Percentiles rank a stretch among this genome's conserved stretches.
Evolutionary conservation across 768 basidiomycete genomes (phyloP).

Genomic region (Sarcodon aspratus): DNA sequence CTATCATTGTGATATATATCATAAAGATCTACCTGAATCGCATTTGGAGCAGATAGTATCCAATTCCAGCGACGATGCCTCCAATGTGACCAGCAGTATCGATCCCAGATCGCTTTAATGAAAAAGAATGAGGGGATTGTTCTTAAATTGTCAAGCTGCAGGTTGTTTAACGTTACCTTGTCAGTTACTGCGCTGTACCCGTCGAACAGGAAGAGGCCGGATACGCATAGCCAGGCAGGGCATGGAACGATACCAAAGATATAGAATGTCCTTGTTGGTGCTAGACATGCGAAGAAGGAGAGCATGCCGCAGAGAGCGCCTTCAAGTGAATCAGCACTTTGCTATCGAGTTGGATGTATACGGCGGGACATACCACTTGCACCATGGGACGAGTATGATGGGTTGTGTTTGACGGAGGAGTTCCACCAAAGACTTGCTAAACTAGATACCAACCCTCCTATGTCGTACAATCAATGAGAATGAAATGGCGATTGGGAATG

Average conservation of each 20-base stretch:
- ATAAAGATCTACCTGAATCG: constrained; percentile 2
- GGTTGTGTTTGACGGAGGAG: constrained; percentile 17
- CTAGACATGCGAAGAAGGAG: constrained; percentile 62
- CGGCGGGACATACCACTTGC: constrained; percentile 51
- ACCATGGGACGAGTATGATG: constrained; percentile 35
- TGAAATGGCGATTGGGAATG: background rate
- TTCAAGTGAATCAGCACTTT: constrained; percentile 13
- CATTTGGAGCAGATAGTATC: constrained; percentile 27
- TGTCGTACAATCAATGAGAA: background rate
- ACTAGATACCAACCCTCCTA: constrained; percentile 52
- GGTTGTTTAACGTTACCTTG: constrained; percentile 13
- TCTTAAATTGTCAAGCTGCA: background rate
- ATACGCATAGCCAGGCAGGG: constrained; percentile 67
- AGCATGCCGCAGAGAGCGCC: constrained; percentile 64
- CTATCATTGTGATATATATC: no score
- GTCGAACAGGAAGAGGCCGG: constrained; percentile 57
- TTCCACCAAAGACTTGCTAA: constrained; percentile 39
- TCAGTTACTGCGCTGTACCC: constrained; percentile 25
- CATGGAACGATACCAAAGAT: constrained; percentile 71
- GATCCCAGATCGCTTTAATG: constrained; percentile 32
- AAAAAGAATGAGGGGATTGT: background rate
- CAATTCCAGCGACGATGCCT: constrained; percentile 50
- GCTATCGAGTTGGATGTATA: background rate
- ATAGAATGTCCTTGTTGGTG: constrained; percentile 53
- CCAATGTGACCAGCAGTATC: constrained; percentile 64